Percentiles rank a stretch among this genome's conserved stretches.
Evolutionary conservation across 1,139 yeast genomes (phyloP).

Genomic region (Kodamaea fungicola): DNA sequence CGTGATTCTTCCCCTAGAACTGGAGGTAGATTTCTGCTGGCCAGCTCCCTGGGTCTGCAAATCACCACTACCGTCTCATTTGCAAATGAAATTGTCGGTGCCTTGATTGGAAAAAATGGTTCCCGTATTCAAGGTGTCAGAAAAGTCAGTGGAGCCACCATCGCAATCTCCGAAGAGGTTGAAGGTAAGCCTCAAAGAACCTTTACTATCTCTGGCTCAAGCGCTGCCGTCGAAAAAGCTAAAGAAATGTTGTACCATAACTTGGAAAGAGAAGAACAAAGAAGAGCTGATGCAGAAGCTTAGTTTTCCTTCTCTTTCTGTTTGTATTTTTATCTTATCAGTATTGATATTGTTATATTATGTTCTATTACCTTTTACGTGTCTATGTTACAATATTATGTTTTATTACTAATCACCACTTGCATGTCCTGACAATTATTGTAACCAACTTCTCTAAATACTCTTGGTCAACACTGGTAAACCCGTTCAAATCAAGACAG

Average conservation of each 20-base stretch:
- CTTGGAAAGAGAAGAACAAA: conserved; percentile 72
- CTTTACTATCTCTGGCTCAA: conserved; percentile 70
- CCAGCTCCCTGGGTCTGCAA: background rate
- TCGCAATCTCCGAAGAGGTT: conserved; percentile 72
- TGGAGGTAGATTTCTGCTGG: conserved; percentile 1
- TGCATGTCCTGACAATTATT: conserved; percentile 48
- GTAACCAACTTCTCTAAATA: conserved; percentile 59
- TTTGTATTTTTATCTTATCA: conserved; percentile 1
- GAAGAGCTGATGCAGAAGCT: conserved; percentile 44
- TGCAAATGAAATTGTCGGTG: conserved; percentile 86
- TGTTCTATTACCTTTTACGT: background rate
- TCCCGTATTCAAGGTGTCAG: conserved; percentile 84
- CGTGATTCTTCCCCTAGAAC: background rate
- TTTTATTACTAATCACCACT: conserved; percentile 19
- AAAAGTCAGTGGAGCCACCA: conserved; percentile 74
- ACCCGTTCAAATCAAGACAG: conserved; percentile 62
- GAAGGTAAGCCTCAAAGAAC: conserved; percentile 63
- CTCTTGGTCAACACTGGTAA: conserved; percentile 57
- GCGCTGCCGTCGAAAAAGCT: conserved; percentile 66
- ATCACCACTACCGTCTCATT: conserved; percentile 25
- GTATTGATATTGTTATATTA: conserved; percentile 1
- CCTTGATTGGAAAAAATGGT: conserved; percentile 85
- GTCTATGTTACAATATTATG: background rate
- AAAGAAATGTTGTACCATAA: conserved; percentile 65
- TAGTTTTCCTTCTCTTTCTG: background rate